phyloP scores from a whole-genome alignment of 345 rosid species.

The Acer negundo region DNA sequence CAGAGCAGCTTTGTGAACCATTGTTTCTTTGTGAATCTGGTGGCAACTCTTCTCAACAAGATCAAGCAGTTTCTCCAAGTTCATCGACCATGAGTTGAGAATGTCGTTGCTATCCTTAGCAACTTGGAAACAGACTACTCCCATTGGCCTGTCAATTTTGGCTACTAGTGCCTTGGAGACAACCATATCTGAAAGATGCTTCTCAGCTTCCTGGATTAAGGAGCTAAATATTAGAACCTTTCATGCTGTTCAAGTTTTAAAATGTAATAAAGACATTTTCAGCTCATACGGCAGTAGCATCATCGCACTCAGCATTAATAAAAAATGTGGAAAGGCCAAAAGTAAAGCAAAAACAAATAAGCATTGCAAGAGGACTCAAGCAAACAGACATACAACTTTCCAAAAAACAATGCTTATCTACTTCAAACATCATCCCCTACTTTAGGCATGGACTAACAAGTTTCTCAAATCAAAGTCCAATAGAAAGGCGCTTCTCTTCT shows the following conservation, averaged over 20 bases:
- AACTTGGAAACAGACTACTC: conserved; percentile 75
- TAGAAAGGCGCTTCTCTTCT: neutral
- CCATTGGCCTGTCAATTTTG: conserved; percentile 88
- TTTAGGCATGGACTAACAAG: neutral
- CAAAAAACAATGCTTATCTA: neutral
- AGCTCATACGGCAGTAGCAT: neutral
- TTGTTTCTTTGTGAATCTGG: conserved; percentile 93
- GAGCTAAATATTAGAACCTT: neutral
- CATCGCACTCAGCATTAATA: neutral
- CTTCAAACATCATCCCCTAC: neutral
- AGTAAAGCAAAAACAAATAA: neutral
- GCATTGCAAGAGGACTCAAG: neutral
- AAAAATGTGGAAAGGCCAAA: neutral
- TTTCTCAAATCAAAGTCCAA: neutral
- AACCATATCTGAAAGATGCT: conserved; percentile 97
- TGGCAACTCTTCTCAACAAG: conserved; percentile 97
- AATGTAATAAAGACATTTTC: neutral
- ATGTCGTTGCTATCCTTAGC: conserved; percentile 88
- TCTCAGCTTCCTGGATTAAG: conserved; percentile 77
- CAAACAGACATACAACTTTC: neutral
- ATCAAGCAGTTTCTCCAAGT: conserved; percentile 94
- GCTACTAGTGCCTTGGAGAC: conserved; percentile 92
- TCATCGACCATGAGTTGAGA: conserved; percentile 86
- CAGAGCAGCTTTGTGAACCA: conserved; percentile 83
- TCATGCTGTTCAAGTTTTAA: neutral